A percentile compares a stretch with the other conserved stretches of the same genome.
Conservation (phyloP, 2,329 filamentous ascomycete genomes). For the Hirsutella minnesotensis region DNA sequence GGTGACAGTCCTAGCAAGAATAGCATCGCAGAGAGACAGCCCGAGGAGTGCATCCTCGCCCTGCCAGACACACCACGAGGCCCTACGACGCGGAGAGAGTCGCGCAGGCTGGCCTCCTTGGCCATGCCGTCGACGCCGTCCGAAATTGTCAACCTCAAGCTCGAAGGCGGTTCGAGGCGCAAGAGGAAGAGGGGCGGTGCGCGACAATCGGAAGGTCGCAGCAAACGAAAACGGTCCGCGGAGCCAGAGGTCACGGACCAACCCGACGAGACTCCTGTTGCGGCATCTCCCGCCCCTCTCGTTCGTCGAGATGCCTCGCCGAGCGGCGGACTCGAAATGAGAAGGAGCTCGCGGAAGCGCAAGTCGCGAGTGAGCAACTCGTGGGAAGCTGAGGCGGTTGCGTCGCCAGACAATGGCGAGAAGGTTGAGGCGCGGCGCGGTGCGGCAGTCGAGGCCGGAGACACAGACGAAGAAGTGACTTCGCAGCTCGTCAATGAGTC, state of each 20-base stretch:
- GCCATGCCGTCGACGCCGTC: conserved; percentile 15
- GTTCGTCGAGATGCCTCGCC: background rate
- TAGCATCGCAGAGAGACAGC: background rate
- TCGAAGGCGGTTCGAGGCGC: conserved; percentile 8
- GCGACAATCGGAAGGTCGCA: conserved; percentile 10
- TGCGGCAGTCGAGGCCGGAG: conserved; percentile 12
- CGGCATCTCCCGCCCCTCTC: background rate
- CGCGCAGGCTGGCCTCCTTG: conserved; percentile 5
- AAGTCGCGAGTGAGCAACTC: conserved; percentile 2
- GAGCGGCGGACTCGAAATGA: conserved; percentile 7
- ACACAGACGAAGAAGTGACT: conserved; percentile 29
- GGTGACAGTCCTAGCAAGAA: conserved; percentile 9
- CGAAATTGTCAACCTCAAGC: conserved; percentile 2
- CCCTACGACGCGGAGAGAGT: conserved; percentile 4
- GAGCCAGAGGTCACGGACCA: conserved; percentile 8
- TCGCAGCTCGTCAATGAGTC: conserved; percentile 29
- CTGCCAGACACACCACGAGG: conserved; percentile 4
- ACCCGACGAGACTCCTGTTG: conserved; percentile 4
- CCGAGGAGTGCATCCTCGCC: conserved; percentile 4
- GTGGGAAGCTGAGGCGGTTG: background rate
- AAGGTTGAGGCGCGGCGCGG: conserved; percentile 2
- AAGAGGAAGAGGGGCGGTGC: conserved; percentile 17
- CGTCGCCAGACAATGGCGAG: conserved; percentile 1
- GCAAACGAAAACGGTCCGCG: conserved; percentile 17
- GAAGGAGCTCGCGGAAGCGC: conserved; percentile 9